These are phyloP conservation scores for Salvia hispanica DNA, from an alignment of 257 asterid genomes.

Conservation along the genomic window DNA sequence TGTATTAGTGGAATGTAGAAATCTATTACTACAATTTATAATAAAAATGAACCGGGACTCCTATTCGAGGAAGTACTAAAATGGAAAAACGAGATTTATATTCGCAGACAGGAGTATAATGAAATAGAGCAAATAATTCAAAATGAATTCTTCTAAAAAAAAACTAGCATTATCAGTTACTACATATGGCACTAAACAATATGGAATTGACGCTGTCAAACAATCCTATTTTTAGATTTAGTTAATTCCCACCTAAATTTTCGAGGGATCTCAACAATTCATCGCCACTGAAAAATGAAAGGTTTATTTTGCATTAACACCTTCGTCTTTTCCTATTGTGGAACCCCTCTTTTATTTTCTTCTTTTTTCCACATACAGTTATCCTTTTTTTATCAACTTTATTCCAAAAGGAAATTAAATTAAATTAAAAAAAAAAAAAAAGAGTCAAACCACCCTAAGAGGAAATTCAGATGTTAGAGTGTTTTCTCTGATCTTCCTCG, in stretches of 20 bases:
- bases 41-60: too few relatives aligned
- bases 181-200: too few relatives aligned
- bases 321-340: slow-evolving; percentile 32
- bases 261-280: slow-evolving; percentile 33
- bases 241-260: slow-evolving; percentile 34
- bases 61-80: too few relatives aligned
- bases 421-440: not conserved
- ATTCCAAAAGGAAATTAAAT: not conserved
- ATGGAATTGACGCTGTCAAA: not conserved
- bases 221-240: slow-evolving; percentile 9
- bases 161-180: too few relatives aligned
- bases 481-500: slow-evolving; percentile 29
- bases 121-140: too few relatives aligned
- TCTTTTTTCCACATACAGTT: slow-evolving; percentile 17
- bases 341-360: slow-evolving; percentile 5
- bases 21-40: too few relatives aligned
- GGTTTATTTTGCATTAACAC: slow-evolving; percentile 47
- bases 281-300: slow-evolving; percentile 49
- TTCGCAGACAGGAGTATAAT: too few relatives aligned
- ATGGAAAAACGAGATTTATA: too few relatives aligned
- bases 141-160: too few relatives aligned
- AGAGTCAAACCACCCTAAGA: slow-evolving; percentile 35
- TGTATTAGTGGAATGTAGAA: too few relatives aligned
- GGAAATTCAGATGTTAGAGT: slow-evolving; percentile 34
- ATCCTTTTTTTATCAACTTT: slow-evolving; percentile 17